Percentiles rank a stretch among this genome's conserved stretches.
phyloP scores from a whole-genome alignment of 352 stramenopile genomes.

The Phytophthora multivora region DNA sequence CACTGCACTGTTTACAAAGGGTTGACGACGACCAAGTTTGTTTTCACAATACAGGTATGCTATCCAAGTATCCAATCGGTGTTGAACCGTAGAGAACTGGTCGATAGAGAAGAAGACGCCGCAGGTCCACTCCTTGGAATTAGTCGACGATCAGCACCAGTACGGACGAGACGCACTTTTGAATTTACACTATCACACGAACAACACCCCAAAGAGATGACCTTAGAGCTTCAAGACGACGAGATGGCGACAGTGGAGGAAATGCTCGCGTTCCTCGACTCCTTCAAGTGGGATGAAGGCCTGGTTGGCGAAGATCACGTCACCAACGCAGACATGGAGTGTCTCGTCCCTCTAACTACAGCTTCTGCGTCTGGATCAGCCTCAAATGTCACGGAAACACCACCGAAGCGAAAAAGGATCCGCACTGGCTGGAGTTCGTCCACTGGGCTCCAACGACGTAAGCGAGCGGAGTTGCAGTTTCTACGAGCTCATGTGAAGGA shows the following conservation, averaged over 20 bases:
- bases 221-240: slow-evolving; percentile 1
- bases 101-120: background rate
- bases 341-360: background rate
- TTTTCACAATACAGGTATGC: too few relatives aligned
- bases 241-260: slow-evolving; percentile 9
- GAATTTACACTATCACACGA: background rate
- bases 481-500: slow-evolving; percentile 16
- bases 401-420: slow-evolving; percentile 1
- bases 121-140: background rate
- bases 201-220: background rate
- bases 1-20: background rate
- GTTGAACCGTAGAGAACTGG: background rate
- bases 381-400: background rate
- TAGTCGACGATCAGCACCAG: background rate
- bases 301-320: background rate
- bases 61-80: background rate
- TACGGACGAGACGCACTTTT: slow-evolving; percentile 5
- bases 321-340: background rate
- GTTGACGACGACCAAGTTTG: background rate
- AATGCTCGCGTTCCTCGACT: slow-evolving; percentile 2
- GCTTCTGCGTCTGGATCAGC: background rate
- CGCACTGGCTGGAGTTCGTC: slow-evolving; percentile 13
- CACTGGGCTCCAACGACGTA: slow-evolving; percentile 13
- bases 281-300: background rate
- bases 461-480: slow-evolving; percentile 20